Evolutionary conservation across 192 early-diverging fungal genomes (phyloP), one percentile per base, ranked within the genome.

Genomic region (Radiomyces spectabilis): DNA sequence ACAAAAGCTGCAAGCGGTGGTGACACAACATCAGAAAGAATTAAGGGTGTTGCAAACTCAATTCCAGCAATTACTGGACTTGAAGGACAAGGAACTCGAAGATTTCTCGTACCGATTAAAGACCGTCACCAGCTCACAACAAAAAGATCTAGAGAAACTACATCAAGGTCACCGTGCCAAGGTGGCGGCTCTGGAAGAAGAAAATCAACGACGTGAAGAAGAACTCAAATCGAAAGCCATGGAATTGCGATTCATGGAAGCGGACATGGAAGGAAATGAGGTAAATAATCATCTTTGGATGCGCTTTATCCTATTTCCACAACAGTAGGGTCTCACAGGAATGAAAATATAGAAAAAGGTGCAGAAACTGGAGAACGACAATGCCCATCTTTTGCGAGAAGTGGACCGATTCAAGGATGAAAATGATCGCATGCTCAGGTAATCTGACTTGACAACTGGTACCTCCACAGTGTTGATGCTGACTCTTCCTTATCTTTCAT

Each of bases 131-230:
- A 13, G 25, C 21, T 15, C 46, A 25, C 46, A 27, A 25, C 46
- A 48, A 48, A 48, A 48, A 27, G 46, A 48, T 22, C 24, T 48
- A 15, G 27, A 48, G 13, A 16, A 48, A 27, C 46, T 48, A 12
- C 46, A 48, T 6, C 13, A 15, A 6, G 30, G 30, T 15, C 46
- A 48, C 9, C 46, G 27, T 9, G 24, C 15, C 9, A 9, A 48
- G 21, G 12, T 27, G 15, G 25, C 24, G 15, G 5, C 46, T 48
- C 24, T 48, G 24, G 12, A 48, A 27, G 46, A 48, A 21, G 24
- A 48, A 15, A 6, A 12, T 9, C 15, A 26, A 48, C 15, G 46
- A 9, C 4, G 24, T 4, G 30, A 30, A 27, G 26, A 48, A 12
- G 24, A 21, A 15, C 15, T 48, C 25, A 27, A 48, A 21, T 8